Base-by-base conservation (phyloP, 1,284 basidiomycete species). In the Malassezia brasiliensis region DNA sequence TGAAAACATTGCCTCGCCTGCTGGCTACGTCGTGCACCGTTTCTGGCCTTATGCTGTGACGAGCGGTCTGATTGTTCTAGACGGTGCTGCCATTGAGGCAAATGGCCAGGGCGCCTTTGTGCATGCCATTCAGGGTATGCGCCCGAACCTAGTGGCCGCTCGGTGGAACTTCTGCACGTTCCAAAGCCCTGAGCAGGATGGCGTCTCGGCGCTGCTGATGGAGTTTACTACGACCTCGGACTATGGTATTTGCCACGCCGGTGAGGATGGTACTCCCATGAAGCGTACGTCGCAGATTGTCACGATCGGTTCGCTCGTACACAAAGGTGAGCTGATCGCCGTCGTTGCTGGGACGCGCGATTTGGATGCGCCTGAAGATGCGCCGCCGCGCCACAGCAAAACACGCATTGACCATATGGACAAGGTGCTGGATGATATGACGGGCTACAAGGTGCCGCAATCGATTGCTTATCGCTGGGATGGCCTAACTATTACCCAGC, bases 61-160 rank as follows among this genome's bases (percentile, higher is more conserved):
- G 47, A 78, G 57, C 56, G 91, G 91, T 1, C 81, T 83, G 62
- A 75, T 96, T 72, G 81, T 89, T 54, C 75, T 81, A 63, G 81
- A 85, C 45, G 90, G 90, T 35, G 77, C 81, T 50, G 68, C 85
- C 15, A 77, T 82, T 56, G 74, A 82, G 37, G 79, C 85, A 39
- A 79, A 82, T 35, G 90, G 88, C 39, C 79, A 83, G n/a, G 91
- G 88, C 36, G 88, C 90, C 84, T 86, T 96, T 73, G 82, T 94
- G 20, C 88, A 94, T 76, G 93, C 94, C 28, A 93, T 98, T 75
- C 94, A 98, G 76, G 93, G 91, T 68, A 96, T 99, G 90, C 83
- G 90, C 10, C 90, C 91, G 51, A 90, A 99, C 77, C 81, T 90
- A 53, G 83, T 96, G 61, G 94, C 94, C 4, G 79, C 88, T 15